A percentile compares a stretch with the other conserved stretches of the same genome.
Evolutionary conservation across 2,329 filamentous ascomycete genomes (phyloP).

Genomic region (Thermoascus crustaceus): DNA sequence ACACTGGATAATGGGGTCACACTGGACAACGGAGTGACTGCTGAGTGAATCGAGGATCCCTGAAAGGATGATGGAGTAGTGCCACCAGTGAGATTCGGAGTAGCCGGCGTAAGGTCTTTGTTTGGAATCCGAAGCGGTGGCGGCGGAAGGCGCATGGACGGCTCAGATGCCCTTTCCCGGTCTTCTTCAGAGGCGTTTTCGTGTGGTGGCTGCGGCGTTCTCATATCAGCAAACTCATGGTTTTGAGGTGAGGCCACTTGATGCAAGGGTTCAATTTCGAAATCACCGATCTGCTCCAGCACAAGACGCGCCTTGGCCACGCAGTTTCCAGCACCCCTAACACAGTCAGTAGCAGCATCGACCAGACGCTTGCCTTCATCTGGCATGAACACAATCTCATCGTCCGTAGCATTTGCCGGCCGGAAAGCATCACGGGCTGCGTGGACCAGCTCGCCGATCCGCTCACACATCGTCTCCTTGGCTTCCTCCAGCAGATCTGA

Average conservation of each 20-base stretch:
- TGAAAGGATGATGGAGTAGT: constrained; percentile 32
- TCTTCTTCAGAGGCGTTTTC: constrained; percentile 12
- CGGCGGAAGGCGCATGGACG: constrained; percentile 35
- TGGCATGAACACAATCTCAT: constrained; percentile 70
- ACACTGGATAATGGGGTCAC: constrained; percentile 17
- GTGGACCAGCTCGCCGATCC: constrained; percentile 70
- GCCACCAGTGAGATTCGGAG: constrained; percentile 29
- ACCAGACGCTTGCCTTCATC: constrained; percentile 70
- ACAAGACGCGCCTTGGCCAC: constrained; percentile 77
- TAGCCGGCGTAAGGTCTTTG: constrained; percentile 23
- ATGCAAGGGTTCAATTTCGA: constrained; percentile 59
- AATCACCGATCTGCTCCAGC: constrained; percentile 83
- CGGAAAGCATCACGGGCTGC: constrained; percentile 73
- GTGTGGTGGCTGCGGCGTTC: constrained; percentile 15
- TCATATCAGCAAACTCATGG: constrained; percentile 9
- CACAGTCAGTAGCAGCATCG: constrained; percentile 73
- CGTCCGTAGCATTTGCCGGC: constrained; percentile 57
- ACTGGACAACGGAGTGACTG: constrained; percentile 18
- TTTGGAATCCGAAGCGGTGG: constrained; percentile 40
- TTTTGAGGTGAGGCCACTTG: constrained; percentile 40
- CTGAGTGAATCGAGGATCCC: constrained; percentile 20
- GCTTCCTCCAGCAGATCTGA: constrained; percentile 60
- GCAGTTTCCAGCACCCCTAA: constrained; percentile 84
- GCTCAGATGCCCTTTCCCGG: constrained; percentile 18
- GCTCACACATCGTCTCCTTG: constrained; percentile 68